Evolutionary conservation across 768 basidiomycete species (phyloP), one percentile per base, ranked within the genome.

Genomic region (Lyophyllum semitale): DNA sequence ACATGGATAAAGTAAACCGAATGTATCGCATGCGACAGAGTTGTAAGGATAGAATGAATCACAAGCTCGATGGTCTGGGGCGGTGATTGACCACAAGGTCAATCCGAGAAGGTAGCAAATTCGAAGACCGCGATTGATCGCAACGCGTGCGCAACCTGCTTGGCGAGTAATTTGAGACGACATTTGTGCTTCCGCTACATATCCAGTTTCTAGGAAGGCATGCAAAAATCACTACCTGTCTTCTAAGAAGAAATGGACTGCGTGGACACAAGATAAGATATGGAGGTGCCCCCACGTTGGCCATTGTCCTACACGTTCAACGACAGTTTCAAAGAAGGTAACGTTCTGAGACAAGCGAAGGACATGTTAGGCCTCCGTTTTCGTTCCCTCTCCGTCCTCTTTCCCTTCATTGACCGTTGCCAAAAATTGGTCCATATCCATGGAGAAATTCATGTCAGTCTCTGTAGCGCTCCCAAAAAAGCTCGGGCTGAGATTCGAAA

Each of bases 341-440:
- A 11, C 5, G 11, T 30, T 8, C 37, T n/a, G 15, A 38, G 37
- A 38, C 18, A 38, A 38, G 37, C 37, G 17, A 15, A 3, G 33
- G 17, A 40, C 38, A n/a, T 40, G 12, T 13, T 37, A 3, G 4
- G 26, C 44, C 8, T 25, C 42, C 32, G 33, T 27, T 27, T 48
- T 40, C 23, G 52, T 57, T 12, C 18, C 51, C 11, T 55, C 54
- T n/a, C 37, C 55, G 13, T 60, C 63, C 25, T 38, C 58, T 50
- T 67, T 63, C 49, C 60, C 59, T 48, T 64, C 63, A 40, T 38
- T 53, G 17, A 57, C 56, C 70, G 84, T 79, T 43, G 71, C 74
- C 63, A 85, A 67, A 48, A 86, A 72, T 17, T 77, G 74, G 41
- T 82, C 81, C 81, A 87, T 81, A 59, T 82, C 82, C 66, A 75